Percentiles rank a stretch among this genome's conserved stretches.
These are phyloP conservation scores for Quercus glauca DNA, from an alignment of 306 rosid genomes.

Conservation along the genomic window DNA sequence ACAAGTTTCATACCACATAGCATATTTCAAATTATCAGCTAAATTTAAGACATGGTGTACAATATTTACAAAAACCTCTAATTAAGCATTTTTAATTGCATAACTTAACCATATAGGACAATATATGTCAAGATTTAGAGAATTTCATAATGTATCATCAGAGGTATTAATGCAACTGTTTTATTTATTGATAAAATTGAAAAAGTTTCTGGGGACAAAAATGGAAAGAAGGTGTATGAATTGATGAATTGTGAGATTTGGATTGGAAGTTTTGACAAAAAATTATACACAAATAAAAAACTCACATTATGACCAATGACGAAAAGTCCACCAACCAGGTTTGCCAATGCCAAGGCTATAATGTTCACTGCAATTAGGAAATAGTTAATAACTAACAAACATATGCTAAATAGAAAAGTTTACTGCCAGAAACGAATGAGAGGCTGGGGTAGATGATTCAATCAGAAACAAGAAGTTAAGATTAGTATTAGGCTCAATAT, in stretches of 20 bases:
- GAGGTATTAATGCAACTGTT: no score
- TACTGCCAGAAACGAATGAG: not conserved
- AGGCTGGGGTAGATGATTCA: not conserved
- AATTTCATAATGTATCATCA: no score
- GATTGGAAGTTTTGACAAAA: not conserved
- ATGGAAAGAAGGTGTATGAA: not conserved
- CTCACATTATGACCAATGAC: conserved; percentile 67
- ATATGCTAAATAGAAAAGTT: not conserved
- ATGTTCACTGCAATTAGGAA: conserved; percentile 57
- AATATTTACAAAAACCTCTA: no score
- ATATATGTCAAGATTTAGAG: no score
- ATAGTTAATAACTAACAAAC: not conserved
- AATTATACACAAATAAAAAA: not conserved
- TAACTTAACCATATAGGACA: no score
- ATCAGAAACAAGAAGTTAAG: not conserved
- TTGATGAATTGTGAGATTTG: not conserved
- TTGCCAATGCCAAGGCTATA: conserved; percentile 69
- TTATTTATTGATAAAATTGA: no score
- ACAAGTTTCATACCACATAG: no score
- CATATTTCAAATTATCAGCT: no score
- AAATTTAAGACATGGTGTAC: no score
- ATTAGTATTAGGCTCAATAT: no score
- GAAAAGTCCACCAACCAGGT: conserved; percentile 76
- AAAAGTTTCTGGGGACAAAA: no score
- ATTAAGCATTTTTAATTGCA: no score